Base-by-base conservation (phyloP, 257 asterid species). In the Cordia subcordata region DNA sequence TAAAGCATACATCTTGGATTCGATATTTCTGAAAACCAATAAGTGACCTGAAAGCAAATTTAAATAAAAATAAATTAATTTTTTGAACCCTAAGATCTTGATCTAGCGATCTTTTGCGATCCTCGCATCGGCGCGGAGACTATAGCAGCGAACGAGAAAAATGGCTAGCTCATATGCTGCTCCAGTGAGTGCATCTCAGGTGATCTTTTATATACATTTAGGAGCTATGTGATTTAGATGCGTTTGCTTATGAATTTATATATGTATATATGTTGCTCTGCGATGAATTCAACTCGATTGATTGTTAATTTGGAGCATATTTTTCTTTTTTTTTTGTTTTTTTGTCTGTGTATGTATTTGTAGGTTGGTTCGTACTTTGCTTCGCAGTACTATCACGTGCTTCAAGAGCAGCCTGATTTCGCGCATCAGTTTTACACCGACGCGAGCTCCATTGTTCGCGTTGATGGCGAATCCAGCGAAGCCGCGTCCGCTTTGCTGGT, bases 321-420 rank as follows among this genome's bases (percentile, higher is more conserved):
- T 3, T 20, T n/a, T n/a, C n/a, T n/a, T n/a, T n/a, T n/a, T n/a
- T n/a, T n/a, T 39, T 8, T 12, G 12, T 4, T n/a, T 8, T 13
- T 23, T 1, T 53, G 15, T 23, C 9, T 42, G 8, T 20, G 45
- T 74, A 49, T 38, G 32, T 49, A 5, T 17, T 19, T 27, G 37
- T 56, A 82, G 99, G 95, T 93, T 20, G 99, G 97, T 42, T 78
- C 96, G 13, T 86, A 80, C 67, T 89, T 93, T 75, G 96, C 86
- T 62, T 81, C 77, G 72, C 97, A 89, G 57, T 93, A 89, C 37
- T 93, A 93, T 56, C 85, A 79, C 65, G 75, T 86, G 62, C 87
- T 88, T 64, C 87, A 76, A 54, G 81, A 85, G 73, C 86, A 80
- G 49, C 83, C 87, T 47, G 90, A 82, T 19, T 69, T 17, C 53